These are phyloP conservation scores for Arxiozyma heterogenica DNA, from an alignment of 1,139 yeast genomes.

Conservation along the genomic window DNA sequence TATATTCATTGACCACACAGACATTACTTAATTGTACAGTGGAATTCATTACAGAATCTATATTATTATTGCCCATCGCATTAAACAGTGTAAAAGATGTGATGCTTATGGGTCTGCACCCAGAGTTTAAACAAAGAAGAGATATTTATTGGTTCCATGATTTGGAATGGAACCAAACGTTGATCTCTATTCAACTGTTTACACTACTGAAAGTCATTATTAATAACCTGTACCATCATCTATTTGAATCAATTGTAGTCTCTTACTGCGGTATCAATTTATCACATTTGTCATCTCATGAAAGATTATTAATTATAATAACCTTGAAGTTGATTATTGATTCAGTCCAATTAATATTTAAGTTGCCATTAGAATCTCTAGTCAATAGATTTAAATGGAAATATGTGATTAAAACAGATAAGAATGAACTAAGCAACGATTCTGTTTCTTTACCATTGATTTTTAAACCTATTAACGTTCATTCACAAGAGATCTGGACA, in stretches of 20 bases:
- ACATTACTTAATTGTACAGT: not conserved
- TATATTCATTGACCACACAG: not conserved
- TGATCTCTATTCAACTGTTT: not conserved
- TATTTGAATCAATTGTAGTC: not conserved
- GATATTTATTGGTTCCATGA: not conserved
- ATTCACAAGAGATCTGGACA: constrained; percentile 35
- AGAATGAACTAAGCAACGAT: not conserved
- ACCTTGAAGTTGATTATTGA: constrained; percentile 43
- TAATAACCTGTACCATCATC: not conserved
- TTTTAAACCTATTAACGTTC: constrained; percentile 44
- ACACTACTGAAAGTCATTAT: not conserved
- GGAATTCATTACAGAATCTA: not conserved
- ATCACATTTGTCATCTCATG: constrained; percentile 31
- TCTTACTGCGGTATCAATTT: not conserved
- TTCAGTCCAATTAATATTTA: constrained; percentile 58
- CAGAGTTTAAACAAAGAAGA: not conserved
- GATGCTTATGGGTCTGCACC: not conserved
- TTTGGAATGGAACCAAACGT: not conserved
- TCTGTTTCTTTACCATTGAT: constrained; percentile 31
- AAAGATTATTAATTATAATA: constrained; percentile 14
- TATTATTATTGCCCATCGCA: not conserved
- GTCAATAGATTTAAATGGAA: constrained; percentile 66
- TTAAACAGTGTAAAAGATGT: not conserved
- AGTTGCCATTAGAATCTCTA: constrained; percentile 80
- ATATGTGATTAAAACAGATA: not conserved